These are phyloP conservation scores for Potentilla sterilis DNA, from an alignment of 306 rosid species.

Conservation along the genomic window DNA sequence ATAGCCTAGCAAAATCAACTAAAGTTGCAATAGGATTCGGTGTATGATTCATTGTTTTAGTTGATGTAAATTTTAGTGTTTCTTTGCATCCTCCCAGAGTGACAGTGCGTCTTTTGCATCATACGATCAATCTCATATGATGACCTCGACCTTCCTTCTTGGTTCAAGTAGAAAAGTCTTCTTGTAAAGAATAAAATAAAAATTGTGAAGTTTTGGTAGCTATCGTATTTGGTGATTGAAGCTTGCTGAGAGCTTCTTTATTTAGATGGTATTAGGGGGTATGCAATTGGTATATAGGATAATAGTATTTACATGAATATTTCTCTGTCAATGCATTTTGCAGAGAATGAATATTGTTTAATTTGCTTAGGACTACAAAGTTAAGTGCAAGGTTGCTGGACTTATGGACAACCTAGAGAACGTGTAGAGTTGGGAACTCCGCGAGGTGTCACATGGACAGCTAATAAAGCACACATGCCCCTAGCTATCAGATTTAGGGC, in stretches of 20 bases:
- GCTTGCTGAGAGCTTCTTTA: background rate
- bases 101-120: too few species aligned
- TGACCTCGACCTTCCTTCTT: too few species aligned
- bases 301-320: background rate
- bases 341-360: too few species aligned
- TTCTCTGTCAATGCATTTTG: background rate
- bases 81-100: too few species aligned
- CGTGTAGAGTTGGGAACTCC: conserved; percentile 12
- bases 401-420: background rate
- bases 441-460: conserved; percentile 53
- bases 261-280: background rate
- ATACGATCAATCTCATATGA: too few species aligned
- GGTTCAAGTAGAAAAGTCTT: background rate
- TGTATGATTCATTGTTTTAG: too few species aligned
- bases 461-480: conserved; percentile 22
- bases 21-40: too few species aligned
- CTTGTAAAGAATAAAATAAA: background rate
- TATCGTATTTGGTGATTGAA: background rate
- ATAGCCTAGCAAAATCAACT: too few species aligned
- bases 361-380: too few species aligned
- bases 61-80: too few species aligned
- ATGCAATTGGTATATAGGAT: background rate
- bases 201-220: background rate
- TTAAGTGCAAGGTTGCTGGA: background rate
- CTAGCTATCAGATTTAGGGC: conserved; percentile 8